Evolutionary conservation across 345 rosid species (phyloP), one percentile per base, ranked within the genome.

Genomic region (Alliaria petiolata): DNA sequence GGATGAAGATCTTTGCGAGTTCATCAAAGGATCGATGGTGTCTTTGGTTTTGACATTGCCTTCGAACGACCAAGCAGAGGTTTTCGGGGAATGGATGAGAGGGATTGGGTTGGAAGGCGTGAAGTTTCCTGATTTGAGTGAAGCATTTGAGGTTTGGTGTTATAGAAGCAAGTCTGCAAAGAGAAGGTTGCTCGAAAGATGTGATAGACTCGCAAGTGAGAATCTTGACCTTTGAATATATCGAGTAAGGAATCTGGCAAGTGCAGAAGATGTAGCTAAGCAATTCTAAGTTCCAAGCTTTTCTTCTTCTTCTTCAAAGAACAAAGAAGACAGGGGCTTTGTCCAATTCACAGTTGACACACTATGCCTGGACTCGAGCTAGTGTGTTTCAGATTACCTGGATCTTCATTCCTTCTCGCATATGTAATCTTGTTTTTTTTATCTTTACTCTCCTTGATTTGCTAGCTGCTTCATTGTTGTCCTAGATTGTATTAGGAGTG

Each of bases 91-190:
- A 57, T 93, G 98, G 98, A 85, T 93, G 90, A 76, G 74, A 63
- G 76, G 76, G 57, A 40, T 59, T 12, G 76, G 53, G 5, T 20
- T 75, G 0, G 88, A 86, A 59, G 85, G 85, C 68, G 82, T 79
- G 31, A 84, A 61, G 78, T 93, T 82, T 79, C 97, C 97, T 0
- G 98, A 93, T 78, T 74, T 93, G 78, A 91, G 89, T 20, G 98
- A 93, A 80, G 98, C 96, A 0, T 93, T 93, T 31, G 98, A 93
- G 72, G 83, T 93, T 66, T 91, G 98, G 97, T 89, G 96, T 72
- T 91, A 86, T 75, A 84, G 98, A 83, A 87, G 85, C 72, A 93
- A 93, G 78, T 91, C 98, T 20, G 96, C 35, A 91, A 85, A 85
- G 86, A 85, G 97, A 86, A 86, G 95, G 77, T 71, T 92, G 79